A percentile compares a stretch with the other conserved stretches of the same genome.
These are phyloP conservation scores for Zygosaccharomyces bisporus DNA, from an alignment of 805 yeast genomes.

Conservation along the genomic window DNA sequence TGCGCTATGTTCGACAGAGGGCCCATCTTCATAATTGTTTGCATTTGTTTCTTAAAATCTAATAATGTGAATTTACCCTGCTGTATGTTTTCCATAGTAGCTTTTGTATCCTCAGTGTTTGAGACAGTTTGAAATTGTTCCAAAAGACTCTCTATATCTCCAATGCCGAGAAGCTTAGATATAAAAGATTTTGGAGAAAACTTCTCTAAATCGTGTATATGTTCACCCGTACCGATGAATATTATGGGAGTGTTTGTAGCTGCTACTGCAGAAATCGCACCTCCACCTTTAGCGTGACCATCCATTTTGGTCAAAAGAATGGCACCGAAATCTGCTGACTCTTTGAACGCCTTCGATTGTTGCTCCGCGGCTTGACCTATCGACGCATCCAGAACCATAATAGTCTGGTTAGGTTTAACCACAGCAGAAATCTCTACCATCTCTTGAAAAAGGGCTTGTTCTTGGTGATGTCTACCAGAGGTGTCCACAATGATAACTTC, in stretches of 20 bases:
- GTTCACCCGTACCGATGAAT: constrained; percentile 98
- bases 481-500: constrained; percentile 95
- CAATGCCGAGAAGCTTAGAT: constrained; percentile 90
- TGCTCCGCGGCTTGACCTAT: constrained; percentile 98
- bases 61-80: constrained; percentile 91
- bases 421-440: constrained; percentile 90
- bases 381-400: constrained; percentile 95
- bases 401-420: constrained; percentile 90
- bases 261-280: constrained; percentile 98
- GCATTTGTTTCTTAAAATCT: constrained; percentile 93
- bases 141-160: constrained; percentile 89
- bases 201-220: constrained; percentile 85
- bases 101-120: constrained; percentile 82
- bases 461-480: constrained; percentile 97
- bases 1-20: constrained; percentile 90
- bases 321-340: constrained; percentile 88
- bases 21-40: constrained; percentile 94
- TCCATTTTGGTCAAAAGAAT: constrained; percentile 94
- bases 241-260: constrained; percentile 93
- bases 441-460: constrained; percentile 83
- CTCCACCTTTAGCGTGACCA: constrained; percentile 99
- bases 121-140: constrained; percentile 79
- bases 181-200: constrained; percentile 87
- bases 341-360: constrained; percentile 92
- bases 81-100: constrained; percentile 84